These are phyloP conservation scores for Saccharomycopsis lassenensis DNA, from an alignment of 805 yeast genomes.

Conservation along the genomic window DNA sequence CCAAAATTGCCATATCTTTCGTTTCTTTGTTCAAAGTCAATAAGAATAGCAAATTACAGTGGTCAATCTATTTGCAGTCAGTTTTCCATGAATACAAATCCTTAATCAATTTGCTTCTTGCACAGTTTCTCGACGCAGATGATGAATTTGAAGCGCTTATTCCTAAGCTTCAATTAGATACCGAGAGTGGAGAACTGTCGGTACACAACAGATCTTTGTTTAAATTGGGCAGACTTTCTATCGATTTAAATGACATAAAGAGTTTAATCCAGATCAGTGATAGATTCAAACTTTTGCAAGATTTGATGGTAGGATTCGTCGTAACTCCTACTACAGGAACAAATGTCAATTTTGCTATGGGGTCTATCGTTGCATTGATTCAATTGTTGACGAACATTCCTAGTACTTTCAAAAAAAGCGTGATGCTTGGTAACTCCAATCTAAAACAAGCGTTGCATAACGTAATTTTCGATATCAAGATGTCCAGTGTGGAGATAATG, in stretches of 20 bases:
- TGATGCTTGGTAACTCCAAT: constrained; percentile 36
- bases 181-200: constrained; percentile 7
- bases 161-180: constrained; percentile 4
- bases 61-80: constrained; percentile 37
- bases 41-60: constrained; percentile 28
- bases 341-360: constrained; percentile 43
- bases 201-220: constrained; percentile 17
- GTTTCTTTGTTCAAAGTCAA: constrained; percentile 48
- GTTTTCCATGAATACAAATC: constrained; percentile 44
- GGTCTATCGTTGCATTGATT: constrained; percentile 37
- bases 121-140: constrained; percentile 45
- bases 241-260: constrained; percentile 49
- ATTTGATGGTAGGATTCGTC: constrained; percentile 35
- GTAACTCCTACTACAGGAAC: constrained; percentile 26
- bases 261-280: constrained; percentile 41
- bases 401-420: constrained; percentile 42
- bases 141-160: constrained; percentile 36
- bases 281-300: constrained; percentile 37
- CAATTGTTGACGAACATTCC: constrained; percentile 49
- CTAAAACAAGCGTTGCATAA: constrained; percentile 31
- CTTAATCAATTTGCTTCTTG: constrained; percentile 39
- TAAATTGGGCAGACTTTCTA: constrained; percentile 36
- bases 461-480: constrained; percentile 36
- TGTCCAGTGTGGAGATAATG: constrained; percentile 34
- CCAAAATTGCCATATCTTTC: constrained; percentile 35